phyloP scores from a whole-genome alignment of 495 filamentous ascomycete species.

The Peziza echinospora region DNA sequence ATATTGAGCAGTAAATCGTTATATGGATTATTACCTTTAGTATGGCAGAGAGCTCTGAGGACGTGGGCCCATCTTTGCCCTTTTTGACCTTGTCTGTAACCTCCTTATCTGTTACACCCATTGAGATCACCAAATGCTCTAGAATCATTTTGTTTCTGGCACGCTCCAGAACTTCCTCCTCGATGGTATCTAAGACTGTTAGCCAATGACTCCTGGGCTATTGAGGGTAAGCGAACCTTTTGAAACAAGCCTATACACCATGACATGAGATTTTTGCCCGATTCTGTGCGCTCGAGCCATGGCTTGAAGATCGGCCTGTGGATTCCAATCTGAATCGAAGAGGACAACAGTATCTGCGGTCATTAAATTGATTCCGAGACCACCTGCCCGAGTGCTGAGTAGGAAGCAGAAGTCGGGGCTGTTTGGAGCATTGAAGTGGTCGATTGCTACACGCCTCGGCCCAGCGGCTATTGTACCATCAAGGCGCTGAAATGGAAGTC shows the following conservation, averaged over 20 bases:
- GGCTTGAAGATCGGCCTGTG: constrained; percentile 90
- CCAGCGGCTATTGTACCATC: constrained; percentile 83
- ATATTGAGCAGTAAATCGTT: neutral
- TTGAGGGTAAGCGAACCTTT: constrained; percentile 34
- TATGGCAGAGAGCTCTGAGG: constrained; percentile 18
- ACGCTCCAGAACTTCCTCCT: constrained; percentile 89
- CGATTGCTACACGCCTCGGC: constrained; percentile 72
- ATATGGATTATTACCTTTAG: constrained; percentile 11
- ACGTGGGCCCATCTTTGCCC: constrained; percentile 46
- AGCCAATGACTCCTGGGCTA: no score
- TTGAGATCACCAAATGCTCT: constrained; percentile 94
- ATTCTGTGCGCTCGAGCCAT: constrained; percentile 98
- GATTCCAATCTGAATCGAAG: constrained; percentile 99
- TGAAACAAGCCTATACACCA: constrained; percentile 81
- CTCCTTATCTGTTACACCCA: constrained; percentile 80
- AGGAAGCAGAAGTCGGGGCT: constrained; percentile 94
- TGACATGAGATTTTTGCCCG: constrained; percentile 86
- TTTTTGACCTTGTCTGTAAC: constrained; percentile 29
- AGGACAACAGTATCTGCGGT: constrained; percentile 95
- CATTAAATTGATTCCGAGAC: constrained; percentile 95
- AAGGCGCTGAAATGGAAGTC: constrained; percentile 77
- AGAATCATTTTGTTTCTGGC: constrained; percentile 94
- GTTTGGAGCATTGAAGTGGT: constrained; percentile 88
- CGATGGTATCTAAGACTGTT: constrained; percentile 50
- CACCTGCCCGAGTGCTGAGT: constrained; percentile 83